These are phyloP conservation scores for Albatrellus ellisii DNA, from an alignment of 768 basidiomycete species.

Conservation along the genomic window DNA sequence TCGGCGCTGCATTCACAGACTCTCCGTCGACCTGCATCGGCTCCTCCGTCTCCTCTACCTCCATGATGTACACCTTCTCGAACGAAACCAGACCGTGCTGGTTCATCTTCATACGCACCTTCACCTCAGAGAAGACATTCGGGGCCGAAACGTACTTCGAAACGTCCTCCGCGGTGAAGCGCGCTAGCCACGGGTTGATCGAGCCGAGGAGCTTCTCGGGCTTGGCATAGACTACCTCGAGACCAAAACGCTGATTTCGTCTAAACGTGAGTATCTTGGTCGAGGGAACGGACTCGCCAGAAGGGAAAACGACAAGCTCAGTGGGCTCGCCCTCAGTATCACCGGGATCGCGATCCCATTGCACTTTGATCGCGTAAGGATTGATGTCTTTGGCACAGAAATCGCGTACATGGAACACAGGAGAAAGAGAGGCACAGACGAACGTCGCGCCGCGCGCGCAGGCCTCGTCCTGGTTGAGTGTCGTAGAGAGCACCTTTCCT, in stretches of 20 bases:
- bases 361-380: constrained; percentile 81
- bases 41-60: constrained; percentile 62
- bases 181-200: constrained; percentile 77
- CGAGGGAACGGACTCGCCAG: constrained; percentile 76
- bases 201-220: constrained; percentile 57
- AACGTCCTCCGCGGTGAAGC: constrained; percentile 75
- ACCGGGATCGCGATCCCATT: constrained; percentile 62
- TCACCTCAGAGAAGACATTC: constrained; percentile 73
- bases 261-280: constrained; percentile 96
- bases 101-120: constrained; percentile 85
- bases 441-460: constrained; percentile 94
- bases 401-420: constrained; percentile 95
- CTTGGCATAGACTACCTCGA: constrained; percentile 78
- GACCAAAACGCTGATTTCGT: constrained; percentile 76
- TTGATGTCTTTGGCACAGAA: constrained; percentile 83
- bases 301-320: constrained; percentile 83
- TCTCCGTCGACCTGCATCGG: constrained; percentile 49
- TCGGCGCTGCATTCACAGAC: constrained; percentile 35
- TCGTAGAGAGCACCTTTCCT: constrained; percentile 76
- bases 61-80: constrained; percentile 77
- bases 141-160: constrained; percentile 49
- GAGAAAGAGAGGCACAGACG: constrained; percentile 92
- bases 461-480: constrained; percentile 97
- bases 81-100: constrained; percentile 79
- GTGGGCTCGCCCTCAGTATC: constrained; percentile 87